phyloP scores from a whole-genome alignment of 192 early-diverging fungal species.

The Entophlyctis luteolus region DNA sequence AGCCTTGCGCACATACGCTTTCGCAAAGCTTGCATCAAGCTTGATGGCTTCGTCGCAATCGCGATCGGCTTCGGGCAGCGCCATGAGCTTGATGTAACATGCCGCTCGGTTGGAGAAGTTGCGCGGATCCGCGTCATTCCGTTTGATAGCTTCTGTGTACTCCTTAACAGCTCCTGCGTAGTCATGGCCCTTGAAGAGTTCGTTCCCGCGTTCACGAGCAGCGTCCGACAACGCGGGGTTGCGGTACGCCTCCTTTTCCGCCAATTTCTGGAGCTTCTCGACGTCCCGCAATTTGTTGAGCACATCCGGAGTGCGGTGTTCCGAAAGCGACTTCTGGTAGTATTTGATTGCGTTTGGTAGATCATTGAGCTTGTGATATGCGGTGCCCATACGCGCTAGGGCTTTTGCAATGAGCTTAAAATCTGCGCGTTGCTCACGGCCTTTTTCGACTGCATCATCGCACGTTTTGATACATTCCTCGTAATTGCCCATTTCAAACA shows the following conservation, averaged over 20 bases:
- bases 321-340: conserved; percentile 88
- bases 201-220: conserved; percentile 91
- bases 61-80: conserved; percentile 88
- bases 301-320: conserved; percentile 91
- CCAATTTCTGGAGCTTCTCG: conserved; percentile 76
- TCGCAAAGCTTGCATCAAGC: conserved; percentile 83
- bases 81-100: conserved; percentile 91
- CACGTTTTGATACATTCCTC: conserved; percentile 91
- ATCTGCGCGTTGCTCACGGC: conserved; percentile 84
- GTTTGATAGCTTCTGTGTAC: conserved; percentile 96
- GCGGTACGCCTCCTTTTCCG: conserved; percentile 81
- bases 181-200: conserved; percentile 82
- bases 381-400: conserved; percentile 83
- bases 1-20: conserved; percentile 95
- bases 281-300: conserved; percentile 81
- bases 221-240: conserved; percentile 78
- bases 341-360: conserved; percentile 83
- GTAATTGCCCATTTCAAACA: conserved; percentile 89
- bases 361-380: conserved; percentile 77
- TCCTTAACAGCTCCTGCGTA: conserved; percentile 83
- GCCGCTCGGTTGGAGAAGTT: conserved; percentile 96
- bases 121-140: conserved; percentile 83
- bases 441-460: conserved; percentile 85
- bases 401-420: conserved; percentile 96
- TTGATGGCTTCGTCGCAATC: conserved; percentile 87